Percentiles rank a stretch among this genome's conserved stretches.
These are phyloP conservation scores for Mycena crocata DNA, from an alignment of 768 basidiomycete species.

Conservation along the genomic window DNA sequence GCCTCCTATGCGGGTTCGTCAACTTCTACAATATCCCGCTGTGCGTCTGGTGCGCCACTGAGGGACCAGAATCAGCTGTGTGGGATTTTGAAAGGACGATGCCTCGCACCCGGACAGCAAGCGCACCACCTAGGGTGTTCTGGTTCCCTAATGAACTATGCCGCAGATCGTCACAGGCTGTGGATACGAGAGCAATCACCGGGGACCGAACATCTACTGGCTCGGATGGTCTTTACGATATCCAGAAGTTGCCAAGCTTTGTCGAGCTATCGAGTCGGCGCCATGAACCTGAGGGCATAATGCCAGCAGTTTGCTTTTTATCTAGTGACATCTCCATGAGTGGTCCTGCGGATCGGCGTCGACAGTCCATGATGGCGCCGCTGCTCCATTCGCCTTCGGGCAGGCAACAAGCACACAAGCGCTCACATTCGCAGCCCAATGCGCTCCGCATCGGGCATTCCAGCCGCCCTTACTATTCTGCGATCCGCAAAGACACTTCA, in stretches of 20 bases:
- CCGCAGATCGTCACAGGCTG: background rate
- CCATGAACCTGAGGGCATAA: background rate
- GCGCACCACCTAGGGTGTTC: slow-evolving; percentile 24
- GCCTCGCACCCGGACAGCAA: slow-evolving; percentile 18
- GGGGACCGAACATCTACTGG: background rate
- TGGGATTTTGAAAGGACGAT: slow-evolving; percentile 20
- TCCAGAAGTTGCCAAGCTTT: background rate
- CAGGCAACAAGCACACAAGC: slow-evolving; percentile 11
- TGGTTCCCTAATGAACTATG: slow-evolving; percentile 13
- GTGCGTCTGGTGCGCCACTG: slow-evolving; percentile 21
- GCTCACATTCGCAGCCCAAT: slow-evolving; percentile 21
- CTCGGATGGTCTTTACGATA: background rate
- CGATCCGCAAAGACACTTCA: slow-evolving; percentile 14
- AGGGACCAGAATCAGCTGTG: slow-evolving; percentile 1
- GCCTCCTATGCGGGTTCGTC: slow-evolving; percentile 16
- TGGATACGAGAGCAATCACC: background rate
- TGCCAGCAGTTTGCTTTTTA: background rate
- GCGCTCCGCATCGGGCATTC: slow-evolving; percentile 20
- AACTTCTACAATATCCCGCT: slow-evolving; percentile 26
- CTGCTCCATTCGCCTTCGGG: background rate
- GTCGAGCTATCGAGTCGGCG: background rate
- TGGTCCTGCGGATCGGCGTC: background rate
- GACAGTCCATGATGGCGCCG: background rate
- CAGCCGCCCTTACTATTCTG: slow-evolving; percentile 21
- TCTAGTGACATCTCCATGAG: background rate